Evolutionary conservation across 1,284 basidiomycete species (phyloP).

Genomic region (Porodaedalea pini): DNA sequence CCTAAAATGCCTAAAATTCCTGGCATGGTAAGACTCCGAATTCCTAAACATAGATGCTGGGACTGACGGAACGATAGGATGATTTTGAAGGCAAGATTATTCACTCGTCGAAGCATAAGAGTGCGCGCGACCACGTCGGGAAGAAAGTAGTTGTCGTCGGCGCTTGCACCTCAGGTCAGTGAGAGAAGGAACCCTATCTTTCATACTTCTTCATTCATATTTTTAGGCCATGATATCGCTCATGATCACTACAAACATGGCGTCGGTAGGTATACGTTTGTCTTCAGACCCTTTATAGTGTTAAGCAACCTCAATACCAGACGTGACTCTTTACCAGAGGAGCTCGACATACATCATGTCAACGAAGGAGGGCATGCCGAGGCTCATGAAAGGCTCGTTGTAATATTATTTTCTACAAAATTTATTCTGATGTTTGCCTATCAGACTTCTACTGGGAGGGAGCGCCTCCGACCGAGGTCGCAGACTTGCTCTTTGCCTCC

Average conservation of each 20-base stretch:
- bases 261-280: constrained; percentile 31
- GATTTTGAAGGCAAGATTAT: constrained; percentile 42
- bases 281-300: background rate
- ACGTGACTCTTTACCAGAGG: constrained; percentile 62
- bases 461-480: constrained; percentile 45
- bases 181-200: background rate
- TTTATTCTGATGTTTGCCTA: background rate
- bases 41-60: background rate
- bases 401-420: background rate
- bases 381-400: constrained; percentile 31
- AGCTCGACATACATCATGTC: constrained; percentile 60
- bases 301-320: constrained; percentile 26
- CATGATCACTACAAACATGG: constrained; percentile 45
- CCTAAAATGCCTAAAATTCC: constrained; percentile 49
- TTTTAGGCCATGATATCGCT: constrained; percentile 39
- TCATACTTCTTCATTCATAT: background rate
- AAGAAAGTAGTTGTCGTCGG: constrained; percentile 52
- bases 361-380: constrained; percentile 41
- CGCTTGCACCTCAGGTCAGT: constrained; percentile 44
- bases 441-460: constrained; percentile 50
- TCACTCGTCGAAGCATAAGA: constrained; percentile 41
- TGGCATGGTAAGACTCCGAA: constrained; percentile 29
- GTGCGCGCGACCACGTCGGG: constrained; percentile 38
- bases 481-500: constrained; percentile 48
- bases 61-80: constrained; percentile 28